Conservation (phyloP, 805 yeast genomes). For the Ogataea nitratoaversa region DNA sequence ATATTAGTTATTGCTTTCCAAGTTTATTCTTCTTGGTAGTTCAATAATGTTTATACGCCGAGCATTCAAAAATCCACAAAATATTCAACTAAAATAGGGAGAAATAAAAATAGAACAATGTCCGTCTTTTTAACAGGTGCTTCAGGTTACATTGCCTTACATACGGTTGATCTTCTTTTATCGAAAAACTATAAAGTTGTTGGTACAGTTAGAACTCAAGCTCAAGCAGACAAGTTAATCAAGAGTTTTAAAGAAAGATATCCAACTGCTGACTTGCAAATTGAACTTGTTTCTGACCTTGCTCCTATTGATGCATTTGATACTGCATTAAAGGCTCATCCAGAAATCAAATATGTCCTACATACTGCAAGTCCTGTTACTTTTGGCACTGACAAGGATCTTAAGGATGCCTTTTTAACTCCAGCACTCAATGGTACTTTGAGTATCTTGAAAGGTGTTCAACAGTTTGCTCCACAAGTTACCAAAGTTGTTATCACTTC, state of each 20-base stretch:
- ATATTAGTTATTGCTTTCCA: too few species aligned
- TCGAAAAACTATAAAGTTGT: slow-evolving; percentile 40
- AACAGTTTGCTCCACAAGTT: slow-evolving; percentile 39
- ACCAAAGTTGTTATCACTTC: slow-evolving; percentile 53
- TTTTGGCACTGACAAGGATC: slow-evolving; percentile 42
- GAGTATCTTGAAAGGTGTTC: slow-evolving; percentile 42
- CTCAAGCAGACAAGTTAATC: slow-evolving; percentile 37
- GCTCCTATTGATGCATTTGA: slow-evolving; percentile 43
- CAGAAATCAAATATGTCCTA: slow-evolving; percentile 39
- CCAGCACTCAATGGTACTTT: slow-evolving; percentile 58
- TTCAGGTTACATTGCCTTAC: slow-evolving; percentile 50
- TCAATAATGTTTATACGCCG: too few species aligned
- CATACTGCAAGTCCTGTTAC: slow-evolving; percentile 51
- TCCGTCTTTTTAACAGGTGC: slow-evolving; percentile 49
- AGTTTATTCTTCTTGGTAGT: too few species aligned
- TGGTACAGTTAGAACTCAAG: slow-evolving; percentile 45
- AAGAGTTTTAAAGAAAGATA: slow-evolving; percentile 28
- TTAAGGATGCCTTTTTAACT: slow-evolving; percentile 40
- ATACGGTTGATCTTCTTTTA: slow-evolving; percentile 39
- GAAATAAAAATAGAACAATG: too few species aligned
- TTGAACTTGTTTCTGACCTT: slow-evolving; percentile 35
- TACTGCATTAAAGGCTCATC: slow-evolving; percentile 36
- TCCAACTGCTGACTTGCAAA: slow-evolving; percentile 23
- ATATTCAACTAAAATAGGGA: too few species aligned
- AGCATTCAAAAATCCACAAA: too few species aligned